A percentile compares a stretch with the other conserved stretches of the same genome.
These are phyloP conservation scores for Beta lomatogona DNA, from an alignment of 179 eudicot species.

Conservation along the genomic window DNA sequence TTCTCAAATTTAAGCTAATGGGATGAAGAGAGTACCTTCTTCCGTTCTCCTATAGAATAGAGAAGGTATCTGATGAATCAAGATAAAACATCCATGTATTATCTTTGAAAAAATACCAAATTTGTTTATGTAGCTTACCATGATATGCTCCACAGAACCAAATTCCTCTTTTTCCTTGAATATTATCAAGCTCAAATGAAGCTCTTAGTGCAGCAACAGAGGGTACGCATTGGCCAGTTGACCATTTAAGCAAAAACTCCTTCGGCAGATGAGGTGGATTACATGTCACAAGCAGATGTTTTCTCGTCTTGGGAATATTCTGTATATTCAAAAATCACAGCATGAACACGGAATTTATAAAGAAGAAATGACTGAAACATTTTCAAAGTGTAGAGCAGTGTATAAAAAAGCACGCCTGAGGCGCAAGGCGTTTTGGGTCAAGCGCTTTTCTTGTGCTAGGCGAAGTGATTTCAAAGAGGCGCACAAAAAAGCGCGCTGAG, in stretches of 20 bases:
- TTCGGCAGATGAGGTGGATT: constrained; percentile 71
- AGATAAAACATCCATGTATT: too few relatives aligned
- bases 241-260: constrained; percentile 66
- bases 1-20: too few relatives aligned
- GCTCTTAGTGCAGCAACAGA: constrained; percentile 87
- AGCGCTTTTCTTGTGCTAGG: too few relatives aligned
- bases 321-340: constrained; percentile 30
- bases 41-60: background rate
- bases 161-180: constrained; percentile 89
- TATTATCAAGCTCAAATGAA: constrained; percentile 53
- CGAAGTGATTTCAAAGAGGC: too few relatives aligned
- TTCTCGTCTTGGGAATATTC: constrained; percentile 53
- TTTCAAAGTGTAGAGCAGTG: background rate
- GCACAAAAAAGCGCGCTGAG: too few relatives aligned
- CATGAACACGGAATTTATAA: background rate
- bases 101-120: background rate
- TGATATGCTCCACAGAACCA: constrained; percentile 98
- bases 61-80: too few relatives aligned
- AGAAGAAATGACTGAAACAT: background rate
- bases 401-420: too few relatives aligned
- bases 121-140: constrained; percentile 40
- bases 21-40: background rate
- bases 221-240: constrained; percentile 82
- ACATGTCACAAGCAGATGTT: constrained; percentile 59
- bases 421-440: too few relatives aligned